Conservation (phyloP, 305 asterid species). For the Fraxinus sp. region DNA sequence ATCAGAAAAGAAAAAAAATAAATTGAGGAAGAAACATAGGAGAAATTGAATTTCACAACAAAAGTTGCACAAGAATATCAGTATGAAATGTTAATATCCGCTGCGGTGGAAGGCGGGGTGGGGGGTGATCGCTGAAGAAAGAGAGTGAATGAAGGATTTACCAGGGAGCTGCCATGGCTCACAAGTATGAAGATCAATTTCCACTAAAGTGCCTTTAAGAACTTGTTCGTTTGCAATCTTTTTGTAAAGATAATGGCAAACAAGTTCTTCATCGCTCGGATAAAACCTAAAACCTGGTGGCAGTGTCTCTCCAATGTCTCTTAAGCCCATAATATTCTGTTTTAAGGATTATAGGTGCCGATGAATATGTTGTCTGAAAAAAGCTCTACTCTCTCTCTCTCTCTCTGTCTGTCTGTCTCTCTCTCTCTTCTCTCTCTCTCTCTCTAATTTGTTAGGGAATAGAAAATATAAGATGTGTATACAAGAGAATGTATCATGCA, state of each 20-base stretch:
- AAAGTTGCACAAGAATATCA: neutral
- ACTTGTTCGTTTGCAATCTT: conserved; percentile 62
- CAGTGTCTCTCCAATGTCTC: conserved; percentile 77
- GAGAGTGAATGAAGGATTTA: conserved; percentile 22
- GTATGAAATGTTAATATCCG: neutral
- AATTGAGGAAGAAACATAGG: neutral
- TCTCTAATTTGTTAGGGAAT: neutral
- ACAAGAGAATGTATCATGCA: conserved; percentile 20
- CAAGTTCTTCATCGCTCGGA: conserved; percentile 88
- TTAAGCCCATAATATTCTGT: conserved; percentile 50
- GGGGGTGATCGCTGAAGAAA: neutral
- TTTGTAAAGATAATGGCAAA: conserved; percentile 80
- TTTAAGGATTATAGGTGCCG: neutral
- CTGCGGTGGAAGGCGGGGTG: neutral
- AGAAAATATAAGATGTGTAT: conserved; percentile 3
- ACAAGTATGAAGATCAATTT: conserved; percentile 81
- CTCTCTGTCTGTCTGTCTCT: neutral
- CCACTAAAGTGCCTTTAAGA: conserved; percentile 62
- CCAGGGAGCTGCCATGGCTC: conserved; percentile 99
- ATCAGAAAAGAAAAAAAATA: neutral
- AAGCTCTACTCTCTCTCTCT: neutral
- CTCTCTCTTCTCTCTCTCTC: neutral
- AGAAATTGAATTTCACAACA: neutral
- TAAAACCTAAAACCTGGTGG: conserved; percentile 90
- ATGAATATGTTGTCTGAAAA: neutral